Evolutionary conservation across 2,329 filamentous ascomycete genomes (phyloP).

Genomic region (Daldinia sp.): DNA sequence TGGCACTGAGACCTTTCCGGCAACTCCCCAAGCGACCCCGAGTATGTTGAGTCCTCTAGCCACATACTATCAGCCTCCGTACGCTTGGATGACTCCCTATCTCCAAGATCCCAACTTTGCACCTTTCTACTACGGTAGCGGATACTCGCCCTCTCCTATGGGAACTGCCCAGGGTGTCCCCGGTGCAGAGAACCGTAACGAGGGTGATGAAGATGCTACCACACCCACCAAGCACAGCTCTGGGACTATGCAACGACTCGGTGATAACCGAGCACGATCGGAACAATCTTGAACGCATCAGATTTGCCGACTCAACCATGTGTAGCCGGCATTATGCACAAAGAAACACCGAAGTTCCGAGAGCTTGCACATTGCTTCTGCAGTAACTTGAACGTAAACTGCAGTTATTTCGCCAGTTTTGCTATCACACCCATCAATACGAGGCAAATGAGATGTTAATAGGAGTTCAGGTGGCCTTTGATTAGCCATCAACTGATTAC

Average conservation of each 20-base stretch:
- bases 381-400: neutral
- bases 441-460: conserved; percentile 8
- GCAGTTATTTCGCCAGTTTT: neutral
- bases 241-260: conserved; percentile 11
- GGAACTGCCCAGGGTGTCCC: neutral
- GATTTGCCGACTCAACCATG: neutral
- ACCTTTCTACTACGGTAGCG: conserved; percentile 24
- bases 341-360: neutral
- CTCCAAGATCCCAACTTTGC: conserved; percentile 45
- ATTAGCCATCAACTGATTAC: conserved; percentile 1
- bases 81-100: conserved; percentile 48
- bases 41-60: conserved; percentile 36
- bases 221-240: conserved; percentile 18
- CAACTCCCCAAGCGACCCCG: conserved; percentile 37
- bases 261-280: neutral
- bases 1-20: conserved; percentile 22
- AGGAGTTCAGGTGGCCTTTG: conserved; percentile 3
- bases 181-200: neutral
- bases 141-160: conserved; percentile 19
- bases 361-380: neutral
- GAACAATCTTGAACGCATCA: conserved; percentile 1
- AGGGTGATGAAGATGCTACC: neutral
- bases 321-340: neutral
- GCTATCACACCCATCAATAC: neutral
- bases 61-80: conserved; percentile 37